Evolutionary conservation across 2,329 filamentous ascomycete genomes (phyloP).

Genomic region (Zasmidium citrigriseum): DNA sequence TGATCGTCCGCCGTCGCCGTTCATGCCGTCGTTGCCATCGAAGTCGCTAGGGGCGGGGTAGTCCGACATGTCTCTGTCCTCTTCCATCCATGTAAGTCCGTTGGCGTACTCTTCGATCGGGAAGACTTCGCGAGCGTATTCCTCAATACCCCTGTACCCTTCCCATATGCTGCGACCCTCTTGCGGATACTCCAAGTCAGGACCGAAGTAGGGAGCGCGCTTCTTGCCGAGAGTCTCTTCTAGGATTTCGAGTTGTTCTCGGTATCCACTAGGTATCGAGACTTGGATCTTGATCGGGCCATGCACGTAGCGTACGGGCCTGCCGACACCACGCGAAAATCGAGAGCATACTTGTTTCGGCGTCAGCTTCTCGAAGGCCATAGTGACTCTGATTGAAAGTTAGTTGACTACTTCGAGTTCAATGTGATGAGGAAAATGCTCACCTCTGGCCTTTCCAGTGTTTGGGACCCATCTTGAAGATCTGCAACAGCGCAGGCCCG

Average conservation of each 20-base stretch:
- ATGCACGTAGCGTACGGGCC: constrained; percentile 75
- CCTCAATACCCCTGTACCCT: constrained; percentile 84
- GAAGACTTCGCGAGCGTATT: constrained; percentile 93
- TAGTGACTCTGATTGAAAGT: constrained; percentile 64
- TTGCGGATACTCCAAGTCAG: constrained; percentile 63
- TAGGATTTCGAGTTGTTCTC: constrained; percentile 75
- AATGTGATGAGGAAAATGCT: constrained; percentile 28
- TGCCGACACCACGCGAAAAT: constrained; percentile 76
- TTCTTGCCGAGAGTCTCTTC: constrained; percentile 61
- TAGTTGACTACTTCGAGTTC: constrained; percentile 15
- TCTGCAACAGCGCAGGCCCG: constrained; percentile 85
- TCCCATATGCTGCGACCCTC: constrained; percentile 86
- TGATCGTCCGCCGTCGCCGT: constrained; percentile 16
- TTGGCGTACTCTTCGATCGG: constrained; percentile 93
- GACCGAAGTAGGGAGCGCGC: constrained; percentile 63
- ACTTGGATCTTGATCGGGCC: constrained; percentile 82
- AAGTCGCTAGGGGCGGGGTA: constrained; percentile 20
- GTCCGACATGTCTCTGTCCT: constrained; percentile 36
- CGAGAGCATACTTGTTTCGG: constrained; percentile 78
- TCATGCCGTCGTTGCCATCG: constrained; percentile 21
- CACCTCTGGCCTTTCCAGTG: constrained; percentile 79
- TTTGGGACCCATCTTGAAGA: constrained; percentile 87
- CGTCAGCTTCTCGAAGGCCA: constrained; percentile 87
- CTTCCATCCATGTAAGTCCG: constrained; percentile 87
- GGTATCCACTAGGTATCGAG: constrained; percentile 82